These are phyloP conservation scores for Russula sp. DNA, from an alignment of 768 basidiomycete genomes.

Conservation along the genomic window DNA sequence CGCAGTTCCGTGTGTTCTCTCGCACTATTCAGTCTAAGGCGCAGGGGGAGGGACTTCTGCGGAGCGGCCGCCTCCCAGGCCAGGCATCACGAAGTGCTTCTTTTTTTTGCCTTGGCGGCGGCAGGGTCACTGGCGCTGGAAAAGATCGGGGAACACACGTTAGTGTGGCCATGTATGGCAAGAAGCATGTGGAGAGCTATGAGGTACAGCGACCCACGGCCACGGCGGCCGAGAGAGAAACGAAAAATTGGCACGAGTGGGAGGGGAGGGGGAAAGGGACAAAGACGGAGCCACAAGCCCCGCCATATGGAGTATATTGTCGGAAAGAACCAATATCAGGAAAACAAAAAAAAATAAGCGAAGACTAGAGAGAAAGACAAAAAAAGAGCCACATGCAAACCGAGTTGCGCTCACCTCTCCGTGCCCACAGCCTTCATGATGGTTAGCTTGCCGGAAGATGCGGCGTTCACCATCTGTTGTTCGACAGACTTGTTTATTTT, in stretches of 20 bases:
- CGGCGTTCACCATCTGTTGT: conserved; percentile 82
- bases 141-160: conserved; percentile 1
- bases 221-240: neutral
- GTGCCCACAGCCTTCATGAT: conserved; percentile 74
- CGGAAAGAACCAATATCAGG: neutral
- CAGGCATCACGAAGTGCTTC: neutral
- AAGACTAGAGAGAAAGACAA: neutral
- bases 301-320: neutral
- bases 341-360: neutral
- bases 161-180: conserved; percentile 9
- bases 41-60: neutral
- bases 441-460: conserved; percentile 81
- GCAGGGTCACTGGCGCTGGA: conserved; percentile 7
- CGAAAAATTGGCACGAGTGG: neutral
- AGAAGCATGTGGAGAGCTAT: conserved; percentile 13
- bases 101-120: conserved; percentile 1
- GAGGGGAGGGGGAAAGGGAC: too few species aligned
- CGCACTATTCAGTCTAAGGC: neutral
- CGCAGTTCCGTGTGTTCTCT: neutral
- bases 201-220: neutral
- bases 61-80: neutral
- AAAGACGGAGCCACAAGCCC: neutral
- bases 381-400: neutral
- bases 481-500: conserved; percentile 93
- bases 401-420: conserved; percentile 29